phyloP scores from a whole-genome alignment of 225 moss, liverwort and hornwort genomes.

The Lunularia cruciata region DNA sequence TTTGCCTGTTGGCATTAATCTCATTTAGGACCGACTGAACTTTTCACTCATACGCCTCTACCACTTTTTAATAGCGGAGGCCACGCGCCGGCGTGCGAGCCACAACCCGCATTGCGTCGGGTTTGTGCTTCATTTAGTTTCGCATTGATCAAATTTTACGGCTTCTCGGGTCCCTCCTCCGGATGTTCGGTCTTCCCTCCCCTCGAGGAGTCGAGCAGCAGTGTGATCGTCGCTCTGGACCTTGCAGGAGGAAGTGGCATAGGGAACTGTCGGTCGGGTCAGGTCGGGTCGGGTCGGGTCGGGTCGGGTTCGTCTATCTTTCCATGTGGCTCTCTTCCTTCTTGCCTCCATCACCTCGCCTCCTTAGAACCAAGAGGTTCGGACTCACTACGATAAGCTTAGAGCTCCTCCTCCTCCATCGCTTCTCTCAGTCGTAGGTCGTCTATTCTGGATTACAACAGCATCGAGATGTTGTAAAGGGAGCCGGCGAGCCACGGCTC shows the following conservation, averaged over 20 bases:
- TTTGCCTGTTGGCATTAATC: too few relatives aligned
- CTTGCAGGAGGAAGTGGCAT: neutral
- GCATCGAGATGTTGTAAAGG: neutral
- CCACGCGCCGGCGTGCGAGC: conserved; percentile 1
- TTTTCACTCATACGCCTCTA: neutral
- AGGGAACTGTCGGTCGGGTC: neutral
- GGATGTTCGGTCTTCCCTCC: neutral
- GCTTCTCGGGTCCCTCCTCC: neutral
- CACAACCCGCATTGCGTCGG: neutral
- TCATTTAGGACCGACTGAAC: too few relatives aligned
- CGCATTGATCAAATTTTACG: neutral
- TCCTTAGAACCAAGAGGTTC: neutral
- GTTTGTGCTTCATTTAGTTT: neutral
- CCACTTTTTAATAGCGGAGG: neutral
- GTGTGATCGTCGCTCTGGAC: neutral
- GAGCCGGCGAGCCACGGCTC: neutral
- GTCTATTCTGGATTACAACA: neutral
- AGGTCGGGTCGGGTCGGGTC: neutral
- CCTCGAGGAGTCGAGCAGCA: neutral
- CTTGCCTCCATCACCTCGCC: neutral
- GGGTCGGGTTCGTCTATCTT: neutral
- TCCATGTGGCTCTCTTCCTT: neutral
- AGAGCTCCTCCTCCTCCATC: neutral
- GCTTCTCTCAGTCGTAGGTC: neutral
- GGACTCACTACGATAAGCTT: neutral